phyloP scores from a whole-genome alignment of 139 green algal species.

The Chlorella sp. region DNA sequence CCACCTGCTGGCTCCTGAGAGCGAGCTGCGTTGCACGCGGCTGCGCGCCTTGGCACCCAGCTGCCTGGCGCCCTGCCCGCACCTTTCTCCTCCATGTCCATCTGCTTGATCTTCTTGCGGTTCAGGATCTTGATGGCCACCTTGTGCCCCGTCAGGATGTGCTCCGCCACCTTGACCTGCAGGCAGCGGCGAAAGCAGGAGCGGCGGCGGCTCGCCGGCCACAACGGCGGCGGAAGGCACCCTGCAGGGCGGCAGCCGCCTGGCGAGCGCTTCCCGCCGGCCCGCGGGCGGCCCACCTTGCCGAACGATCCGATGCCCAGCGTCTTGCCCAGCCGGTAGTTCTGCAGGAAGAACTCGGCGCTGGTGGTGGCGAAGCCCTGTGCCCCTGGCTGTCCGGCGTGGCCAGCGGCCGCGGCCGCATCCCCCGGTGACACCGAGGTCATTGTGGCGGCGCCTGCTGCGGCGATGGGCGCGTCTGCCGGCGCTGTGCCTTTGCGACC shows the following conservation, averaged over 20 bases:
- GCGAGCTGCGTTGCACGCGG: no score
- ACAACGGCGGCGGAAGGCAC: no score
- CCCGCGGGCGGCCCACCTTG: slow-evolving; percentile 71
- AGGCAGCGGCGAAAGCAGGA: no score
- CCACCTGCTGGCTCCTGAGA: no score
- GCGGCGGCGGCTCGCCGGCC: neutral
- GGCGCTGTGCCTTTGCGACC: no score
- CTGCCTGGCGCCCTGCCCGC: neutral
- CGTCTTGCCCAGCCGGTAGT: slow-evolving; percentile 98
- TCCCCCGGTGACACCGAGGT: slow-evolving; percentile 16
- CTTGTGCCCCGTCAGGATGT: slow-evolving; percentile 97
- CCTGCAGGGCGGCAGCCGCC: no score
- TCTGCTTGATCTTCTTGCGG: slow-evolving; percentile 97
- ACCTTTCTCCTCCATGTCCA: slow-evolving; percentile 99
- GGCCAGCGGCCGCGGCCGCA: neutral
- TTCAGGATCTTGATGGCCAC: slow-evolving; percentile 99
- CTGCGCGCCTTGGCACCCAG: no score
- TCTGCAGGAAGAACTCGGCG: slow-evolving; percentile 91
- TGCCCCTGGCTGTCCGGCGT: neutral
- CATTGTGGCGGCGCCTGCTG: neutral
- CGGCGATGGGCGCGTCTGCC: neutral
- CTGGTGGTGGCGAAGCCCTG: slow-evolving; percentile 25
- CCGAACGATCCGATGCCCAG: slow-evolving; percentile 99
- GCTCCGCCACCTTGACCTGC: slow-evolving; percentile 97
- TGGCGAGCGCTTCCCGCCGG: no score